These are phyloP conservation scores for Coemansia sp. DNA, from an alignment of 192 early-diverging fungal species.

Conservation along the genomic window DNA sequence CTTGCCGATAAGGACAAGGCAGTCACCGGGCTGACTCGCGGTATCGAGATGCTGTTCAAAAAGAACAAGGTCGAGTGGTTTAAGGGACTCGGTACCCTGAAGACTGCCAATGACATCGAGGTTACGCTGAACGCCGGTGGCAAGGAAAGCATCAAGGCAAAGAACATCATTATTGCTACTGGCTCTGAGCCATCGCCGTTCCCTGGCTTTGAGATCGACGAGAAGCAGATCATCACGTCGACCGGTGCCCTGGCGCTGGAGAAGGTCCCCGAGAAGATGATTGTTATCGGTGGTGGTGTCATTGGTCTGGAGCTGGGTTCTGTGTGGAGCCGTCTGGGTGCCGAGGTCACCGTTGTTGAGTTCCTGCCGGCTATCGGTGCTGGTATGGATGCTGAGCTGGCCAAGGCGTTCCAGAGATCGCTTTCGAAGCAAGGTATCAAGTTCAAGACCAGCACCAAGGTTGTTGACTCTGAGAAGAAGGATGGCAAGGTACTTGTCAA, in stretches of 20 bases:
- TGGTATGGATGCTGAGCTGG: conserved; percentile 95
- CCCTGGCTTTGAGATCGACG: conserved; percentile 93
- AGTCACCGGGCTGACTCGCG: conserved; percentile 84
- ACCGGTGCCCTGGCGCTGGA: conserved; percentile 94
- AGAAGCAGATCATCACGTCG: conserved; percentile 95
- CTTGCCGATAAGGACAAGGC: conserved; percentile 90
- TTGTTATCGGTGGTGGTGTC: conserved; percentile 98
- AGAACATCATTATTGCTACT: conserved; percentile 98
- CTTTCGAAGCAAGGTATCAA: conserved; percentile 96
- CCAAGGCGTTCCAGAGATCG: conserved; percentile 89
- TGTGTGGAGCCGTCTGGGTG: conserved; percentile 93
- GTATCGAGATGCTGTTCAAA: conserved; percentile 93
- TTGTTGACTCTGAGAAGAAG: conserved; percentile 78
- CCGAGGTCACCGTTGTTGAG: conserved; percentile 95
- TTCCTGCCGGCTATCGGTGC: conserved; percentile 90
- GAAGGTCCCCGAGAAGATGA: conserved; percentile 96
- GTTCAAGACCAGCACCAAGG: conserved; percentile 98
- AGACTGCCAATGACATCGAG: conserved; percentile 73
- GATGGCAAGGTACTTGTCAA: conserved; percentile 88
- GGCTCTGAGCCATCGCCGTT: conserved; percentile 93
- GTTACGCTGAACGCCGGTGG: conserved; percentile 81
- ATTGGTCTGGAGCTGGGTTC: conserved; percentile 99
- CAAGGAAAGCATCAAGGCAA: conserved; percentile 73
- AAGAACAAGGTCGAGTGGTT: conserved; percentile 97
- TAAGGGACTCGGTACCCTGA: conserved; percentile 88